phyloP scores from a whole-genome alignment of 441 rosid species.

The Pelargonium cotyledonis region DNA sequence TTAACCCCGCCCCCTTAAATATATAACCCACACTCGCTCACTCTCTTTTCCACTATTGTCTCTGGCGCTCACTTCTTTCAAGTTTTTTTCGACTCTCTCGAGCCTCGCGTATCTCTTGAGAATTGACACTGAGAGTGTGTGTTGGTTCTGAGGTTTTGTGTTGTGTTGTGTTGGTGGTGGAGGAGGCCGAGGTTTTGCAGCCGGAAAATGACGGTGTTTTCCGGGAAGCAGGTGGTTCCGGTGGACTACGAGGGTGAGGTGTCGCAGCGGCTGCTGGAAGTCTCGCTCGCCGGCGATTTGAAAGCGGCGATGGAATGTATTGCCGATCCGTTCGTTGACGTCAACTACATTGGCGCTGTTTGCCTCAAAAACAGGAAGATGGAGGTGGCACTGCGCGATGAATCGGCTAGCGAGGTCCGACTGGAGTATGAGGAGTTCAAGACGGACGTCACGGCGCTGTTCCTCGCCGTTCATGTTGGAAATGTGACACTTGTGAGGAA shows the following conservation, averaged over 20 bases:
- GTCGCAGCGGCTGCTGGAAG: slow-evolving; percentile 79
- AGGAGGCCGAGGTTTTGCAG: no score
- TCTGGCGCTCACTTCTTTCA: slow-evolving; percentile 62
- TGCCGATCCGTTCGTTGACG: slow-evolving; percentile 67
- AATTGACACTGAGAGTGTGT: not conserved
- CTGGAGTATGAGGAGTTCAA: slow-evolving; percentile 74
- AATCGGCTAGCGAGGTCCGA: slow-evolving; percentile 52
- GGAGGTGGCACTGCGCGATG: slow-evolving; percentile 59
- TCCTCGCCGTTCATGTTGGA: slow-evolving; percentile 75
- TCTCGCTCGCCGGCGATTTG: slow-evolving; percentile 56
- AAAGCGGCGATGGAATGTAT: slow-evolving; percentile 51
- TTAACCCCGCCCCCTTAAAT: no score
- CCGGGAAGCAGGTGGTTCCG: slow-evolving; percentile 84
- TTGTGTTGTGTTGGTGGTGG: no score
- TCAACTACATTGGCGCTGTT: slow-evolving; percentile 79
- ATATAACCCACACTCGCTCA: slow-evolving; percentile 23
- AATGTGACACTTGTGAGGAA: slow-evolving; percentile 65
- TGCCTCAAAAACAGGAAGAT: slow-evolving; percentile 56
- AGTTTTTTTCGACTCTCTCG: slow-evolving; percentile 33
- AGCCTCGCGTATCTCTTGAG: slow-evolving; percentile 30
- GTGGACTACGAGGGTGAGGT: slow-evolving; percentile 77
- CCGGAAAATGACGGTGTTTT: slow-evolving; percentile 62
- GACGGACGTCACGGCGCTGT: slow-evolving; percentile 85
- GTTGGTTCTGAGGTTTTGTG: not conserved
- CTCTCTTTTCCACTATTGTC: slow-evolving; percentile 17